Evolutionary conservation across 106 monocot genomes (phyloP).

Genomic region (Dendrobium officinale): DNA sequence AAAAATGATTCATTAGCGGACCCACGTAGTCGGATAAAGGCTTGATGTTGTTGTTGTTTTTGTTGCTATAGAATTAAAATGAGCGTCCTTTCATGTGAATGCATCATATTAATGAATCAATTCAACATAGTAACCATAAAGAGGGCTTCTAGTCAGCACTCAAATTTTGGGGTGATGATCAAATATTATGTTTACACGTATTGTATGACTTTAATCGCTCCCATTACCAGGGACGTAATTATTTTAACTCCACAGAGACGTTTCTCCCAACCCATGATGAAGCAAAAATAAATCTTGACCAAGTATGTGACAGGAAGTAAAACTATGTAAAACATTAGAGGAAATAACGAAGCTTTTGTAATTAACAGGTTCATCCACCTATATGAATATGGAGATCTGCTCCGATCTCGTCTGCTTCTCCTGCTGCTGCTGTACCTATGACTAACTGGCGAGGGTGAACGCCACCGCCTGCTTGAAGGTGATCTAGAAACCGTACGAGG

Average conservation of each 20-base stretch:
- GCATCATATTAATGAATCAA: background rate
- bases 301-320: background rate
- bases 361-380: slow-evolving; percentile 35
- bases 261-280: background rate
- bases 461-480: slow-evolving; percentile 63
- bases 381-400: slow-evolving; percentile 85
- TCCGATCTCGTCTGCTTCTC: slow-evolving; percentile 79
- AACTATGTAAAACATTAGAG: background rate
- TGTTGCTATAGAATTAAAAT: no score
- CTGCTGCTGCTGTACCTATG: slow-evolving; percentile 34
- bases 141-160: no score
- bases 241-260: background rate
- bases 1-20: no score
- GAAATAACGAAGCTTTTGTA: background rate
- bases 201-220: background rate
- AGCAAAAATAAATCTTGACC: background rate
- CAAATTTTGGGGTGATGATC: no score
- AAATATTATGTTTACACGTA: no score
- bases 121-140: background rate
- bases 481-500: slow-evolving; percentile 67
- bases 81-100: background rate
- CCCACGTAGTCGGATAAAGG: no score
- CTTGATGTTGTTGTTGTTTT: no score
- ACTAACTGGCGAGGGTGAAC: slow-evolving; percentile 69
- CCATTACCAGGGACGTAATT: no score